Base-by-base conservation (phyloP, 2,329 filamentous ascomycete genomes). In the Taxawa tesnikishii region DNA sequence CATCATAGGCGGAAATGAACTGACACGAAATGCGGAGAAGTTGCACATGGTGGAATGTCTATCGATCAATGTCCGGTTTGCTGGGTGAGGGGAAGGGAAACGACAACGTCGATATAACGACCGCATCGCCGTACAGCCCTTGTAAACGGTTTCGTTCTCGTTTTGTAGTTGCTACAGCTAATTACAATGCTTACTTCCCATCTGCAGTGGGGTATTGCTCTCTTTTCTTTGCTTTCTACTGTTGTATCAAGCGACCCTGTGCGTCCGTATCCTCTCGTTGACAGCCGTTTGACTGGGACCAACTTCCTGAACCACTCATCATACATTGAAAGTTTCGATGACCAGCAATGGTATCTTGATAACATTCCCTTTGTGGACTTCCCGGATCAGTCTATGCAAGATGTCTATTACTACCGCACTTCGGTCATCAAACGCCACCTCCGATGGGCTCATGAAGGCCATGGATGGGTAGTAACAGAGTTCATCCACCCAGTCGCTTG, bases 401-500 rank as follows among this genome's bases (percentile, higher is more conserved):
- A 61, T 36, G 59, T 65, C 12, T 64, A 63, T 38, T 64, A 64
- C 39, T 64, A 64, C 38, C 54, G 60, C 24, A 57, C 56, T 46
- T 54, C 53, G 8, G 51, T 59, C 4, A 48, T 59, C 33, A 55
- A 60, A 37, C 52, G 59, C 7, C 61, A 64, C 38, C 45, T 60
- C 15, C 51, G 54, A 26, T 63, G 58, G 37, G 53, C 51, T 31
- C 51, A 46, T 15, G 48, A 55, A 17, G 55, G 56, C 5, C 54
- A 53, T 24, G 60, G 61, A 13, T 64, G 56, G 36, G 53, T 62
- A 33, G 49, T 52, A 10, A 62, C 58, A 5, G 60, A 63, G 34
- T 63, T 65, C 33, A 52, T 62, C 10, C 55, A 62, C 12, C 58
- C 59, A 3, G 52, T 57, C 15, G 42, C 47, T 10, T 58, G 55